Conservation (phyloP, 257 asterid species). For the Marsdenia floribunda region DNA sequence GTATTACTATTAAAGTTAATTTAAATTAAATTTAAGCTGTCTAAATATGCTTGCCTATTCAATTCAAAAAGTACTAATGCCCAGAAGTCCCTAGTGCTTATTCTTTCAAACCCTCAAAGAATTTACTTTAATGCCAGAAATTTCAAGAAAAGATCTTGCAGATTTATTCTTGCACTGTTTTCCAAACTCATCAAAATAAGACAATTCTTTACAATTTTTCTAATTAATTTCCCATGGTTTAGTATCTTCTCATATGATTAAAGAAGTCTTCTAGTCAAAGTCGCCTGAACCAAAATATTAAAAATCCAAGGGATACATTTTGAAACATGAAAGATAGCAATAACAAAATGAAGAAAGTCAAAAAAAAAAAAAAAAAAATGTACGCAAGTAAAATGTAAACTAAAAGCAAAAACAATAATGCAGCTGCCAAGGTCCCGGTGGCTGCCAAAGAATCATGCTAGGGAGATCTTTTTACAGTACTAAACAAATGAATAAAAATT, state of each 20-base stretch:
- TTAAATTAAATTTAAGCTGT: background rate
- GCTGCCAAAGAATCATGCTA: background rate
- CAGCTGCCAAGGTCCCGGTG: background rate
- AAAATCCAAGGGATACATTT: background rate
- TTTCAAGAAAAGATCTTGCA: background rate
- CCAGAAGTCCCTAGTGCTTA: background rate
- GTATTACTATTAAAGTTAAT: background rate
- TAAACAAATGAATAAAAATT: background rate
- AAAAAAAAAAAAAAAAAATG: background rate
- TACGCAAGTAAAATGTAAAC: background rate
- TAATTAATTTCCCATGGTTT: background rate
- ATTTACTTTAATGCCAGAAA: background rate
- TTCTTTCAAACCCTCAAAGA: background rate
- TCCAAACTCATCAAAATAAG: background rate
- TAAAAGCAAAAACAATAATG: background rate
- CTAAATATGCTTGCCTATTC: background rate
- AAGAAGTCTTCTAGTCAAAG: background rate
- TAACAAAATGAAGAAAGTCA: background rate
- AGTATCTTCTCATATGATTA: background rate
- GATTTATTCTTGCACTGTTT: background rate
- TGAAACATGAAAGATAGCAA: background rate
- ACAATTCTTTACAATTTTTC: background rate
- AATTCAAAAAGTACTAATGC: background rate
- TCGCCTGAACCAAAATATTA: background rate
- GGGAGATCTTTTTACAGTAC: background rate